Evolutionary conservation across 169 alveolate species (phyloP).

Genomic region (Babesia sp.): DNA sequence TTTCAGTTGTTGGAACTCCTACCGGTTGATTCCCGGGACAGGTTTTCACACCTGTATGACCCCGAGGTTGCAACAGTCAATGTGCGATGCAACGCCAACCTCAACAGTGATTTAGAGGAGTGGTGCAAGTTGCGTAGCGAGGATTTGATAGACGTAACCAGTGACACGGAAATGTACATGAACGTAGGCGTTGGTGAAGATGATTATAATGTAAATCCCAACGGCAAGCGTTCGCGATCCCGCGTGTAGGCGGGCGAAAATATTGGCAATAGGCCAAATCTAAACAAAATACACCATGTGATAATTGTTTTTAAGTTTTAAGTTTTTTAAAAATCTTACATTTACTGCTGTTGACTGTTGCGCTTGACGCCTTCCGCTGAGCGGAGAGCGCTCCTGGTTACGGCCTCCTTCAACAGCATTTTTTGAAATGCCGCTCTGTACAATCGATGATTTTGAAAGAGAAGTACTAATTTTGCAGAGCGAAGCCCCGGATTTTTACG

Average conservation of each 20-base stretch:
- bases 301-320: background rate
- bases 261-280: background rate
- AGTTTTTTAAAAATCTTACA: background rate
- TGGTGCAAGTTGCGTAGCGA: slow-evolving; percentile 65
- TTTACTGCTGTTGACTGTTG: background rate
- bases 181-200: slow-evolving; percentile 24
- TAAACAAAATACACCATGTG: background rate
- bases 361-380: background rate
- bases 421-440: slow-evolving; percentile 58
- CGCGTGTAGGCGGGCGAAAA: background rate
- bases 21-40: slow-evolving; percentile 27
- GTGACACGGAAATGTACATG: slow-evolving; percentile 71
- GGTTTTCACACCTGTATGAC: slow-evolving; percentile 26
- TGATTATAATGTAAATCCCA: background rate
- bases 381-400: background rate
- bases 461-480: slow-evolving; percentile 29
- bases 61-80: slow-evolving; percentile 27
- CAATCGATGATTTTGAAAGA: slow-evolving; percentile 59
- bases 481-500: slow-evolving; percentile 5
- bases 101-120: slow-evolving; percentile 62
- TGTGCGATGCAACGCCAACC: slow-evolving; percentile 56
- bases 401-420: background rate
- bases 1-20: slow-evolving; percentile 23
- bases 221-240: slow-evolving; percentile 40
- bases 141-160: slow-evolving; percentile 64